Base-by-base conservation (phyloP, 2,329 filamentous ascomycete species). In the Pseudogymnoascus sp. region DNA sequence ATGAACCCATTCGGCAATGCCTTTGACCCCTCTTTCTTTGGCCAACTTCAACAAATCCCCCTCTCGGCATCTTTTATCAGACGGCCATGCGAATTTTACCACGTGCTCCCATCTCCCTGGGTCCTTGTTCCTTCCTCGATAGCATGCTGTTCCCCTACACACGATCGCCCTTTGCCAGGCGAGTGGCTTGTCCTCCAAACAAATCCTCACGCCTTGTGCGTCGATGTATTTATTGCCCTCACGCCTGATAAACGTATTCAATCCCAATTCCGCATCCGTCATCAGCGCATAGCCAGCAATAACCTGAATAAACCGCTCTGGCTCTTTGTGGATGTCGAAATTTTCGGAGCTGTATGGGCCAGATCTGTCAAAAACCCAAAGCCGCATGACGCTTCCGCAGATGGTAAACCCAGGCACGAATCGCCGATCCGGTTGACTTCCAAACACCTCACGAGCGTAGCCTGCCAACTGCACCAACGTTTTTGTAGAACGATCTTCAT, bases 321-420 rank as follows among this genome's bases (percentile, higher is more conserved):
- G 38, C 38, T 42, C 38, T 42, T 21, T 18, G 16, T 42, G 8
- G 10, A 42, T 42, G 16, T 42, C 16, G 2, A 42, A 42, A 5
- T 42, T 21, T 4, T 42, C 38, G 16, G 16, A 42, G 38, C 38
- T 42, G 16, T 42, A 42, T 21, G 63, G 62, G 8, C 73, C 71
- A 50, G 70, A 75, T 65, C 71, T 69, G 64, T 75, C 71, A 62
- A 74, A 74, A 5, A 75, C 67, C 71, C 67, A 76, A 12, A 69
- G 64, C 63, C 71, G 68, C 67, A 74, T 70, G 16, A 73, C 21
- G 18, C 64, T 69, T 64, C 64, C 60, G 59, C 61, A 69, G 23
- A 70, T 66, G 34, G 64, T 67, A 67, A 75, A 74, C 10, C 67
- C 67, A 66, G 70, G 70, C 7, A 75, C 62, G 63, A 73, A 75